Evolutionary conservation across 441 rosid genomes (phyloP), one percentile per base, ranked within the genome.

Genomic region (Pelargonium cotyledonis): DNA sequence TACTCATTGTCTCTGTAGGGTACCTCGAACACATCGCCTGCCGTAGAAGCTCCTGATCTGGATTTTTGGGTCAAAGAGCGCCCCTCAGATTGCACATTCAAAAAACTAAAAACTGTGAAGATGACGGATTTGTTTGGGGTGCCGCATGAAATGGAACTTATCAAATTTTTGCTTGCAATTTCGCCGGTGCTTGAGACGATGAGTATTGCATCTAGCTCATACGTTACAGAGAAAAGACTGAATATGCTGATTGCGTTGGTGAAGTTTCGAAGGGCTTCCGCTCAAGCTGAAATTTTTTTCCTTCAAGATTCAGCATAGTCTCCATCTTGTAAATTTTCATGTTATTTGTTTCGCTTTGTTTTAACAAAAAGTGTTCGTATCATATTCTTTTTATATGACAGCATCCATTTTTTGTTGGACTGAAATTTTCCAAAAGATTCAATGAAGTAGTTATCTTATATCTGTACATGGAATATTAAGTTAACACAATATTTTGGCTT

Each of bases 101-200:
- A 78, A 44, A 85, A 80, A 18, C 91, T 90, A 61, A 79, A 72
- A 78, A 74, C 72, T 6, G 87, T 86, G 73, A 95, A 81, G 85
- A 79, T 91, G 80, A 81, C 92, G 3, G 96, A 88, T 31, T 73
- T 87, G 65, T 84, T 83, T 43, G 95, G 91, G 19, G 83, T 84
- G 65, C 92, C 82, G 10, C 84, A 86, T 44, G 96, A 91, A 81
- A 80, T 95, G 90, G 87, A 86, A 68, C 81, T 95, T 58, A 78
- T 91, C 74, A 89, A 85, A 74, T 88, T 87, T 77, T 80, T 91
- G 79, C 88, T 95, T 46, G 85, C 80, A 8, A 85, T 82, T 72
- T 87, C 99, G 2, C 92, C 92, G 0, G 80, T 46, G 66, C 85
- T 95, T 1, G 84, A 92, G 85, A 74, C 72, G 16, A 69, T 90